Evolutionary conservation across 345 rosid genomes (phyloP).

Genomic region (Reutealis trisperma): DNA sequence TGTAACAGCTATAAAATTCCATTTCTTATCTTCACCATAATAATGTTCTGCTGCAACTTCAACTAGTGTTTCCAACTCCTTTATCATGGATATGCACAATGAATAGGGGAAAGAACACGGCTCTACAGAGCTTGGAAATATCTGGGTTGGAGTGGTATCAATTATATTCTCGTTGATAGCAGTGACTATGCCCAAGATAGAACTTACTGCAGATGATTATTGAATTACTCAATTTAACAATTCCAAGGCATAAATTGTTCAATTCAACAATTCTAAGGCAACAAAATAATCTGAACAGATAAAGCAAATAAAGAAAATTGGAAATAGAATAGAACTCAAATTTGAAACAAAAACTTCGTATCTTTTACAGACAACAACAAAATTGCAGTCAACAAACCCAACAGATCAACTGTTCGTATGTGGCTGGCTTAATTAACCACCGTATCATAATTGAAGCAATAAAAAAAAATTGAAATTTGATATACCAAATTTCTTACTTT

Average conservation of each 20-base stretch:
- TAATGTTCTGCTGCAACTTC: conserved; percentile 86
- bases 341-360: not conserved
- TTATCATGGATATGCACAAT: conserved; percentile 69
- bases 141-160: conserved; percentile 54
- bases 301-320: not conserved
- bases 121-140: conserved; percentile 35
- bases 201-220: conserved; percentile 63
- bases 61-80: conserved; percentile 88
- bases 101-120: conserved; percentile 63
- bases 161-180: conserved; percentile 87
- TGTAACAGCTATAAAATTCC: conserved; percentile 79
- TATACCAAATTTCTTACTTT: not conserved
- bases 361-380: not conserved
- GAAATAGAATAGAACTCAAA: not conserved
- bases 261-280: not conserved
- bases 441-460: not conserved
- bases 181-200: conserved; percentile 81
- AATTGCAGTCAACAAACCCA: conserved; percentile 1
- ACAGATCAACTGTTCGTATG: not conserved
- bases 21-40: conserved; percentile 71
- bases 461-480: not conserved
- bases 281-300: not conserved
- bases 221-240: conserved; percentile 20
- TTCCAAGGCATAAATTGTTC: no score
- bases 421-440: not conserved